Evolutionary conservation across 2,329 filamentous ascomycete genomes (phyloP).

Genomic region (Teratosphaeria gauchensis): DNA sequence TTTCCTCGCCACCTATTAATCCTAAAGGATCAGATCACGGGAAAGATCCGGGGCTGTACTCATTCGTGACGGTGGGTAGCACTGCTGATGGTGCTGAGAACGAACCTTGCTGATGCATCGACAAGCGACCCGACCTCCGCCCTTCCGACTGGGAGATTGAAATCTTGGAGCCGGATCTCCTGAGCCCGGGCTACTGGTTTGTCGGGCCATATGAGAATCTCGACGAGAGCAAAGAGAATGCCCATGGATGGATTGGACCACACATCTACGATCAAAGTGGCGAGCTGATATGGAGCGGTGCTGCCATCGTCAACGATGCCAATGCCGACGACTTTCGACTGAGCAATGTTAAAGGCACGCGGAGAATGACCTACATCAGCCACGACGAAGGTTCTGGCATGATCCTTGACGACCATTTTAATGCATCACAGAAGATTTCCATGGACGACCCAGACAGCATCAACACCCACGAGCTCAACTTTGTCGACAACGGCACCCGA

Average conservation of each 20-base stretch:
- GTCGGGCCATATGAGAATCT: neutral
- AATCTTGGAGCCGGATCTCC: neutral
- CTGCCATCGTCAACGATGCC: neutral
- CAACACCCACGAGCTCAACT: neutral
- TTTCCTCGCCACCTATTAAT: neutral
- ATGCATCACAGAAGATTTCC: neutral
- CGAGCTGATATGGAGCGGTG: neutral
- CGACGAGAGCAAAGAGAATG: neutral
- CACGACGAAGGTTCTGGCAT: neutral
- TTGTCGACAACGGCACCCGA: neutral
- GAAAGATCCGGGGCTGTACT: neutral
- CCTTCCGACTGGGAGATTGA: neutral
- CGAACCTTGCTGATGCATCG: neutral
- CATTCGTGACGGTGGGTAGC: too few relatives aligned
- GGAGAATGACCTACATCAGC: neutral
- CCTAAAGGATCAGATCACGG: neutral
- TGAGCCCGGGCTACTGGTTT: too few relatives aligned
- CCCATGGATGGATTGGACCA: neutral
- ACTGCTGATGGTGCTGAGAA: neutral
- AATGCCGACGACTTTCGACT: neutral
- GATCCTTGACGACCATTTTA: neutral
- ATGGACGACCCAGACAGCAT: neutral
- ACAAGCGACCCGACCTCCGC: neutral
- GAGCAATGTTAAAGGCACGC: neutral
- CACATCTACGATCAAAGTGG: neutral